Base-by-base conservation (phyloP, 2,329 filamentous ascomycete species). In the Aspergillus aculeatus region DNA sequence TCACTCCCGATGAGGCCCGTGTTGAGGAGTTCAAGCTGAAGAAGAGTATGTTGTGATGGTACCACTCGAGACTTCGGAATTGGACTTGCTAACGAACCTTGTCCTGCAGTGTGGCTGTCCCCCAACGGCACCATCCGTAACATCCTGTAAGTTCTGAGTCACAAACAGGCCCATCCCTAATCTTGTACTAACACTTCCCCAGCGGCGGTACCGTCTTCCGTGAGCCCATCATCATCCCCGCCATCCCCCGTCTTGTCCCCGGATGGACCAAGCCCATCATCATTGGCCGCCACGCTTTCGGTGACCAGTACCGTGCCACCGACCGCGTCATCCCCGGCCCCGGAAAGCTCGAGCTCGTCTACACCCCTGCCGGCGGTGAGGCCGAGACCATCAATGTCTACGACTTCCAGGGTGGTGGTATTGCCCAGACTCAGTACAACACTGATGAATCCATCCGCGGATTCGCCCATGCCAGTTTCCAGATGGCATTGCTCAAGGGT, bases 201-300 rank as follows among this genome's bases (percentile, higher is more conserved):
- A 83, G 82, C 54, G 94, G 94, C 71, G 95, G 95, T 74, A 99
- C 95, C 73, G 94, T 99, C 72, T 99, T 99, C 89, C 91, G 95
- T 78, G 95, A 97, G 81, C 95, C 95, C 71, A 99, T 99, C 71
- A 92, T 99, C 74, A 98, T 99, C 72, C 90, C 90, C 68, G 86
- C 88, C 73, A 92, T 99, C 66, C 95, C 95, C 60, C 90, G 94
- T 72, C 88, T 99, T 59, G 92, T 99, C 55, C 92, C 92, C 51
- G 92, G 94, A 79, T 99, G 95, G 95, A 93, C 96, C 84, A 93
- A 97, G 83, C 92, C 95, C 77, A 99, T 99, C 80, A 95, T 98
- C 77, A 98, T 99, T 77, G 95, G 95, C 69, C 92, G 95, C 78
- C 95, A 99, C 80, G 95, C 95, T 66, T 97, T 97, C 74, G 95